Evolutionary conservation across 441 rosid genomes (phyloP).

Genomic region (Francoa sonchifolia): DNA sequence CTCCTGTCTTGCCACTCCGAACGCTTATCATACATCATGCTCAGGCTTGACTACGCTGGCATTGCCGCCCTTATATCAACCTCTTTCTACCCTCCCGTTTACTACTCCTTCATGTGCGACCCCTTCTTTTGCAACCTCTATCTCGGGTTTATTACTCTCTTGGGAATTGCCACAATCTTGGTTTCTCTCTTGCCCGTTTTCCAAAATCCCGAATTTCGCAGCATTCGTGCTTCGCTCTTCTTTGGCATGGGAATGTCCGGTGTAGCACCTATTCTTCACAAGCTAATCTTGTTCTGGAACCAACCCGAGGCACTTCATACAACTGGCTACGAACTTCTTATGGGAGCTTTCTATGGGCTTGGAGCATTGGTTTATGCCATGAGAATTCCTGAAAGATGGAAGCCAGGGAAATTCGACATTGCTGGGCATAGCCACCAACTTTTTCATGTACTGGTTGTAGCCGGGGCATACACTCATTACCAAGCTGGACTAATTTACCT

Average conservation of each 20-base stretch:
- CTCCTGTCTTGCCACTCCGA: slow-evolving; percentile 34
- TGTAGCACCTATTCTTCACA: slow-evolving; percentile 25
- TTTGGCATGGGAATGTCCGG: slow-evolving; percentile 34
- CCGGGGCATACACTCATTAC: slow-evolving; percentile 28
- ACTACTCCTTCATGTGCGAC: slow-evolving; percentile 30
- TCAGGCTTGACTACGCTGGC: slow-evolving; percentile 32
- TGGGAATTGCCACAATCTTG: slow-evolving; percentile 20
- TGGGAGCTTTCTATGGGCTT: slow-evolving; percentile 24
- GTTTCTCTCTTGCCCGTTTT: slow-evolving; percentile 29
- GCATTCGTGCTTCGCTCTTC: slow-evolving; percentile 23
- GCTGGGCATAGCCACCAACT: slow-evolving; percentile 43
- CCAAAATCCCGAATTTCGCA: slow-evolving; percentile 24
- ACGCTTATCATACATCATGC: slow-evolving; percentile 32
- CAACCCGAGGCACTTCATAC: slow-evolving; percentile 29
- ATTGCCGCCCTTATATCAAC: slow-evolving; percentile 32
- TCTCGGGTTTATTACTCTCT: slow-evolving; percentile 25
- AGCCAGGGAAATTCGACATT: slow-evolving; percentile 31
- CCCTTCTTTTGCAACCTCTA: slow-evolving; percentile 29
- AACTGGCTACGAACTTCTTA: slow-evolving; percentile 26
- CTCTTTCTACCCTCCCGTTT: slow-evolving; percentile 31
- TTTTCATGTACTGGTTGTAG: slow-evolving; percentile 29
- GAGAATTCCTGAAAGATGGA: slow-evolving; percentile 30
- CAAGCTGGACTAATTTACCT: slow-evolving; percentile 23
- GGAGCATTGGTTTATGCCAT: slow-evolving; percentile 27
- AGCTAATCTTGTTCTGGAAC: slow-evolving; percentile 24